These are phyloP conservation scores for Liriodendron chinense DNA, from an alignment of 164 flowering plant genomes.

Conservation along the genomic window DNA sequence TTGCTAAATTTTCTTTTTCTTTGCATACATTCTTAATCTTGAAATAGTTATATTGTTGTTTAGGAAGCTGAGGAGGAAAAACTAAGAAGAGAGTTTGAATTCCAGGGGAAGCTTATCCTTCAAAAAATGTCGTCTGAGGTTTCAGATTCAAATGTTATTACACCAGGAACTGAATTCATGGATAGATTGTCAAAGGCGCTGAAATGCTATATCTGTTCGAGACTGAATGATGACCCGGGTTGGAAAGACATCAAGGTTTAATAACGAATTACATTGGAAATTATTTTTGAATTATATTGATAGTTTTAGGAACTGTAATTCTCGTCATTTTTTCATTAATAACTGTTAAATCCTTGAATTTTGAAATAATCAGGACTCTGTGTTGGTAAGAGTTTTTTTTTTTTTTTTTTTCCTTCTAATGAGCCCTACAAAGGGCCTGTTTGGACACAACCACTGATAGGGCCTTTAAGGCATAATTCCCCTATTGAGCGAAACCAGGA, in stretches of 20 bases:
- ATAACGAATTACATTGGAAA: neutral
- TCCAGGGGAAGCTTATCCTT: constrained; percentile 32
- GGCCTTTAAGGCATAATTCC: no score
- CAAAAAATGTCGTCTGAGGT: constrained; percentile 37
- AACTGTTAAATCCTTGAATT: no score
- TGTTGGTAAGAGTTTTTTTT: no score
- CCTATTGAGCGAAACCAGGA: no score
- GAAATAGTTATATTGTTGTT: neutral
- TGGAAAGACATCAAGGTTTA: constrained; percentile 38
- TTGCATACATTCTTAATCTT: neutral
- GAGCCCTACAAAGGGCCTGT: no score
- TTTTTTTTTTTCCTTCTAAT: no score
- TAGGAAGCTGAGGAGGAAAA: constrained; percentile 46
- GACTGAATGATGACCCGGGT: constrained; percentile 25
- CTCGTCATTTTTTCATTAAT: no score
- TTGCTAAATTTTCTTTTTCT: no score
- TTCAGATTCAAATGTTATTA: constrained; percentile 46
- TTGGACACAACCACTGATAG: no score
- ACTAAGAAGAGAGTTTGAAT: constrained; percentile 30
- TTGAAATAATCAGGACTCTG: no score
- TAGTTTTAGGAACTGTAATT: no score
- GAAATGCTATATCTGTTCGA: constrained; percentile 19
- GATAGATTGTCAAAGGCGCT: constrained; percentile 35
- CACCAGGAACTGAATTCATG: constrained; percentile 63
- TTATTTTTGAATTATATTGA: no score